Conservation (phyloP, 1,284 basidiomycete species). For the Cutaneotrichosporon dermatis region DNA sequence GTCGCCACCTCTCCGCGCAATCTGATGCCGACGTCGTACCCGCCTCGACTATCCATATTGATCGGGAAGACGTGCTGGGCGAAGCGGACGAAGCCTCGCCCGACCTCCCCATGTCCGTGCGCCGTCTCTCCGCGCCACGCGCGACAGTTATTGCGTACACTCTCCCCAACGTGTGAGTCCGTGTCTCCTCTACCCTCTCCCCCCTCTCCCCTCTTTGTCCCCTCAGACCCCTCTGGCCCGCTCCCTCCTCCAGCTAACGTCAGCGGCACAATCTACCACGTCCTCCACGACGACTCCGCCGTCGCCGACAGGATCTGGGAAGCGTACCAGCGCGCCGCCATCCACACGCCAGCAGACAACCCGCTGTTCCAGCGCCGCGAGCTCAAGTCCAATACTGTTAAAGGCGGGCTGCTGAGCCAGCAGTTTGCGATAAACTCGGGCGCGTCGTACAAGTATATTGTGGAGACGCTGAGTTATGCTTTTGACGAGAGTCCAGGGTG, state of each 20-base stretch:
- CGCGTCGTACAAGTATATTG: slow-evolving; percentile 43
- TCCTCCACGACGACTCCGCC: too few relatives aligned
- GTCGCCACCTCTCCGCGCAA: slow-evolving; percentile 2
- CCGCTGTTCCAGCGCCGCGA: slow-evolving; percentile 38
- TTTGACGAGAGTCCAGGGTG: slow-evolving; percentile 37
- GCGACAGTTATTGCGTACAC: slow-evolving; percentile 16
- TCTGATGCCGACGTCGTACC: slow-evolving; percentile 8
- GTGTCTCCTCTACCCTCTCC: too few relatives aligned
- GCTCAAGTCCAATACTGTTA: slow-evolving; percentile 19
- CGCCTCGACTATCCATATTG: neutral
- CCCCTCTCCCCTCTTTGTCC: too few relatives aligned
- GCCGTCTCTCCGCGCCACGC: neutral
- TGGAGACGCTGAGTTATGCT: slow-evolving; percentile 33
- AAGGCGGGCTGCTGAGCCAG: slow-evolving; percentile 34
- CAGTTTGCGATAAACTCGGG: slow-evolving; percentile 46
- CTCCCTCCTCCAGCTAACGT: too few relatives aligned
- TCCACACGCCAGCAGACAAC: slow-evolving; percentile 5
- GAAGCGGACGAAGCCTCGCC: slow-evolving; percentile 1
- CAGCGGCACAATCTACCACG: slow-evolving; percentile 33
- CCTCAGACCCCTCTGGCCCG: too few relatives aligned
- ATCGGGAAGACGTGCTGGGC: slow-evolving; percentile 3
- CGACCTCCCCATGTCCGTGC: slow-evolving; percentile 1
- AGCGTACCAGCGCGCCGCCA: slow-evolving; percentile 33
- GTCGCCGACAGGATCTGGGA: slow-evolving; percentile 29
- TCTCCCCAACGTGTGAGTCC: slow-evolving; percentile 13